phyloP scores from a whole-genome alignment of 257 asterid species.

The Capsicum baccatum region DNA sequence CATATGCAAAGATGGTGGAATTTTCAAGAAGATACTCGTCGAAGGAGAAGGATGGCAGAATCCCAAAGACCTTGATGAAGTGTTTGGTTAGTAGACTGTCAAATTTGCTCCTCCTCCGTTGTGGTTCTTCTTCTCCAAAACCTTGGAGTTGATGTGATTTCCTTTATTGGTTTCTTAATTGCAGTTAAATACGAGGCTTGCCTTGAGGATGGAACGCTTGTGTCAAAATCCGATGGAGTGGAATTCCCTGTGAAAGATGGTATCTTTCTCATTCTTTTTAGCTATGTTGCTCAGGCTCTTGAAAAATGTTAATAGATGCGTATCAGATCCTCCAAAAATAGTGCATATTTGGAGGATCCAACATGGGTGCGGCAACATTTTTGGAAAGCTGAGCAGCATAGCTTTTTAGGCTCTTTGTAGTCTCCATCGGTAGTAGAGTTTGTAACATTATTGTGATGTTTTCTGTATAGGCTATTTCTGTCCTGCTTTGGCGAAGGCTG shows the following conservation, averaged over 20 bases:
- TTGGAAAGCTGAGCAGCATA: no score
- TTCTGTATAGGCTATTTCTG: constrained; percentile 52
- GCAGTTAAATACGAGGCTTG: constrained; percentile 56
- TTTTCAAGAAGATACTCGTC: constrained; percentile 51
- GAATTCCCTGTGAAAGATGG: constrained; percentile 62
- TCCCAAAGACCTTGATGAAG: constrained; percentile 66
- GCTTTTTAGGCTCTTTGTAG: not conserved
- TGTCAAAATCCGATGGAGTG: constrained; percentile 51
- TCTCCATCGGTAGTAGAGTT: not conserved
- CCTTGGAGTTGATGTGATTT: not conserved
- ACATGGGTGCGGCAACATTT: not conserved
- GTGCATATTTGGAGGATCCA: no score
- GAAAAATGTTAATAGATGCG: not conserved
- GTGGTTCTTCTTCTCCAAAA: not conserved
- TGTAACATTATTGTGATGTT: not conserved
- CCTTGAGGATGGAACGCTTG: constrained; percentile 56
- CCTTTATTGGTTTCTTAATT: not conserved
- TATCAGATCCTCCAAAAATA: not conserved
- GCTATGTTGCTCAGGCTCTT: not conserved
- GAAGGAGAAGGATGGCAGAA: constrained; percentile 73
- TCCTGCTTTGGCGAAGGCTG: constrained; percentile 55
- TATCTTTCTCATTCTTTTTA: constrained; percentile 18
- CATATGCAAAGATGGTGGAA: constrained; percentile 64
- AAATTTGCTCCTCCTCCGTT: not conserved
- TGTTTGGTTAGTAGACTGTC: constrained; percentile 42